These are phyloP conservation scores for Paragyromitra xinjiangensis DNA, from an alignment of 495 filamentous ascomycete genomes.

Conservation along the genomic window DNA sequence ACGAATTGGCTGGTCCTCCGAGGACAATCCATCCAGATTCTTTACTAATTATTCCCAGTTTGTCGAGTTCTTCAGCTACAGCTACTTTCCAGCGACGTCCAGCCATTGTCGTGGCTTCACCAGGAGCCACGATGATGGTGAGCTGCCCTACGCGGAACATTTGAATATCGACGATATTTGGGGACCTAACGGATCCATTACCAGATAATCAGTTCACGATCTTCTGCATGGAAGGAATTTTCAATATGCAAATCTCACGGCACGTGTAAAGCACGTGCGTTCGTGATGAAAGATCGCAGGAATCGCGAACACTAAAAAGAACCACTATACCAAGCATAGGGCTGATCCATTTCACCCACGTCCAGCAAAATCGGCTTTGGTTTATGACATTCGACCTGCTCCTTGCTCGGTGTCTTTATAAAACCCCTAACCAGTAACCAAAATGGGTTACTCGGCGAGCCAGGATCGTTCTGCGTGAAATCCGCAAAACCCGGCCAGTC, in stretches of 20 bases:
- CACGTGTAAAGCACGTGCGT: conserved; percentile 15
- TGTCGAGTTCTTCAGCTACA: conserved; percentile 65
- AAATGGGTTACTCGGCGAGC: conserved; percentile 76
- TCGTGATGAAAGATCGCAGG: conserved; percentile 14
- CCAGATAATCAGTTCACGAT: conserved; percentile 34
- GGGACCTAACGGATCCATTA: conserved; percentile 61
- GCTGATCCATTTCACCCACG: conserved; percentile 78
- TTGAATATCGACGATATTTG: conserved; percentile 94
- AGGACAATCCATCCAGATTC: conserved; percentile 65
- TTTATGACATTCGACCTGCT: conserved; percentile 79
- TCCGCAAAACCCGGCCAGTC: conserved; percentile 94
- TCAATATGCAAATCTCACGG: conserved; percentile 9
- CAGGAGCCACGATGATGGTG: conserved; percentile 84
- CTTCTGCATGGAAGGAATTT: conserved; percentile 36
- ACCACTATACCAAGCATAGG: conserved; percentile 77
- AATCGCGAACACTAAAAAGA: conserved; percentile 9
- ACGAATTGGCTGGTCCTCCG: conserved; percentile 93
- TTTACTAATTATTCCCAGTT: conserved; percentile 42
- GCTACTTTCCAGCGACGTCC: conserved; percentile 89
- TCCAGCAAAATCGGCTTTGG: conserved; percentile 91
- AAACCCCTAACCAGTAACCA: conserved; percentile 80
- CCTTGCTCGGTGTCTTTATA: conserved; percentile 73
- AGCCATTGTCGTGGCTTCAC: conserved; percentile 95
- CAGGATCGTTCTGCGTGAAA: conserved; percentile 85
- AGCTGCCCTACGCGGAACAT: conserved; percentile 87